phyloP scores from a whole-genome alignment of 768 basidiomycete genomes.

The Mrakia frigida region DNA sequence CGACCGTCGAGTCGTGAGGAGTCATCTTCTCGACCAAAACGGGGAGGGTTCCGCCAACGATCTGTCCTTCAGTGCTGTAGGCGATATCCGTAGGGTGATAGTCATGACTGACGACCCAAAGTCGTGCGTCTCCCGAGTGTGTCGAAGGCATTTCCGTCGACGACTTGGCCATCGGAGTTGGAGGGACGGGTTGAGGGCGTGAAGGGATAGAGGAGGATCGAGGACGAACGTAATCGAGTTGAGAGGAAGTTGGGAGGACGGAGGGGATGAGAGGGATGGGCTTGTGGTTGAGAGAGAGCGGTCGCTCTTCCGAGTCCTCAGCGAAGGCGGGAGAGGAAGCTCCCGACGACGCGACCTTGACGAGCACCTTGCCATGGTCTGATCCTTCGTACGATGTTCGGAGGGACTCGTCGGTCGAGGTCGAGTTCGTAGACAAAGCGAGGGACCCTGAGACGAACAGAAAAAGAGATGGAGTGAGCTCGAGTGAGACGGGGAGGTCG shows the following conservation, averaged over 20 bases:
- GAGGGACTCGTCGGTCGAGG: constrained; percentile 20
- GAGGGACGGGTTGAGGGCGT: not conserved
- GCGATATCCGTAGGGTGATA: constrained; percentile 77
- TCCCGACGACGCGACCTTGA: constrained; percentile 6
- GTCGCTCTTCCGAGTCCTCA: not conserved
- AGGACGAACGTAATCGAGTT: not conserved
- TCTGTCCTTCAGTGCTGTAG: constrained; percentile 81
- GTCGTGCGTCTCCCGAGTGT: constrained; percentile 51
- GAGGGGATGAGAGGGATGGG: constrained; percentile 9
- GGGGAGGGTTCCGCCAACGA: constrained; percentile 82
- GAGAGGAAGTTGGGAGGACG: not conserved
- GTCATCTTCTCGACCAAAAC: constrained; percentile 97
- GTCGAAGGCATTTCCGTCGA: not conserved
- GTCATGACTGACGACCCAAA: constrained; percentile 52
- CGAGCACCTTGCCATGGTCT: not conserved
- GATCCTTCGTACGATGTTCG: constrained; percentile 14
- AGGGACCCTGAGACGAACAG: constrained; percentile 8
- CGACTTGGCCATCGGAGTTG: not conserved
- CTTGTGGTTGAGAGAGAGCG: not conserved
- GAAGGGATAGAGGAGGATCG: not conserved
- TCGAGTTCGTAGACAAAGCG: constrained; percentile 14
- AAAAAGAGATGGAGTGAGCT: not conserved
- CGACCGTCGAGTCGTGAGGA: constrained; percentile 77
- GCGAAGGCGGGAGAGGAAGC: not conserved
- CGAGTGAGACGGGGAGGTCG: not conserved